Evolutionary conservation across 208 protist species (phyloP).

Genomic region (Acanthamoeba triangularis): DNA sequence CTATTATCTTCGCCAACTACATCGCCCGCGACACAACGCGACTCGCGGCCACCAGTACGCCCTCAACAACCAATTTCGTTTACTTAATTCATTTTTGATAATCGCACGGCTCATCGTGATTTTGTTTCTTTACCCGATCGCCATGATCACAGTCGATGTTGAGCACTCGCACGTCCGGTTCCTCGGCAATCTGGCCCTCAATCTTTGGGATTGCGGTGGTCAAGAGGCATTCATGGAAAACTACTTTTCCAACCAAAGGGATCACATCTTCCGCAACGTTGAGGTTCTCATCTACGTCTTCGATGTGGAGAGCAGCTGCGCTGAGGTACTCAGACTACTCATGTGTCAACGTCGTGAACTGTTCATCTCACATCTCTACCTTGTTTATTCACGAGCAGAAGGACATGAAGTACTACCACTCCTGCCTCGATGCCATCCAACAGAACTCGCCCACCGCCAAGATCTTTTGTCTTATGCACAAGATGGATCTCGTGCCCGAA

Average conservation of each 20-base stretch:
- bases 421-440: constrained; percentile 96
- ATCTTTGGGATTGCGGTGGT: constrained; percentile 99
- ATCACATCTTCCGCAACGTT: constrained; percentile 99
- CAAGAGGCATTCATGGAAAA: constrained; percentile 99
- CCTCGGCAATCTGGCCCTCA: constrained; percentile 99
- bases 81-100: not conserved
- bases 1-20: constrained; percentile 99
- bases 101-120: not conserved
- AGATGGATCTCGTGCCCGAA: constrained; percentile 97
- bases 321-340: constrained; percentile 77
- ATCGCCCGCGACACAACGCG: constrained; percentile 95
- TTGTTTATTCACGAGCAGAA: constrained; percentile 85
- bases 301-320: constrained; percentile 95
- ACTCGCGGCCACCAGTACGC: constrained; percentile 94
- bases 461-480: constrained; percentile 99
- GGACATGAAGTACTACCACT: constrained; percentile 98
- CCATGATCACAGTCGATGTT: constrained; percentile 93
- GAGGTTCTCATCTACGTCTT: constrained; percentile 99
- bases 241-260: constrained; percentile 98
- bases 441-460: constrained; percentile 98
- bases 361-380: constrained; percentile 7
- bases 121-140: not conserved
- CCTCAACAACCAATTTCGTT: not conserved
- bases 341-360: not conserved
- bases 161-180: constrained; percentile 99